Evolutionary conservation across 1,139 yeast species (phyloP).

Genomic region (Geotrichum carabidarum): DNA sequence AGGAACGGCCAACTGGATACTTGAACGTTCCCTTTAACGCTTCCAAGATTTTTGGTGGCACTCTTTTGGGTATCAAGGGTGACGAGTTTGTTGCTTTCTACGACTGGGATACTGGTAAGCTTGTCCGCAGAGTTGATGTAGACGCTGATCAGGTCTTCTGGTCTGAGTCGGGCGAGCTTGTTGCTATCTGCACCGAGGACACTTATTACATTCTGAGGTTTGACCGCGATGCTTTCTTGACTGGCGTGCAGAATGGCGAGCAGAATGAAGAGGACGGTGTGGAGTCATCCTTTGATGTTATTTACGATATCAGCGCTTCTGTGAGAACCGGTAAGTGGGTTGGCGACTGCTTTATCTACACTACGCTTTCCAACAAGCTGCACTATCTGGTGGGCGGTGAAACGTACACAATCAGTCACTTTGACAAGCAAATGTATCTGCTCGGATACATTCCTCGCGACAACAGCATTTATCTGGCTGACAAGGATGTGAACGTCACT

Average conservation of each 20-base stretch:
- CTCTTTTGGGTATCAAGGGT: constrained; percentile 70
- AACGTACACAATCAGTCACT: constrained; percentile 86
- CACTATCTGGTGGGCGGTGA: constrained; percentile 95
- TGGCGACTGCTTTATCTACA: constrained; percentile 92
- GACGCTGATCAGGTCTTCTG: constrained; percentile 68
- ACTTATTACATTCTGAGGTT: constrained; percentile 78
- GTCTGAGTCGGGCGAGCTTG: constrained; percentile 90
- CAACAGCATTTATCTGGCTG: constrained; percentile 82
- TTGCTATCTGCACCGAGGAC: constrained; percentile 69
- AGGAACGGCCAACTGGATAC: constrained; percentile 63
- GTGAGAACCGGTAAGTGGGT: constrained; percentile 90
- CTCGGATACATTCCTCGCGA: constrained; percentile 89
- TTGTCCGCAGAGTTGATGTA: constrained; percentile 81
- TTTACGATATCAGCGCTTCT: constrained; percentile 74
- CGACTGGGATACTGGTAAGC: constrained; percentile 85
- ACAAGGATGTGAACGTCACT: constrained; percentile 78
- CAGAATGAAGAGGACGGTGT: constrained; percentile 81
- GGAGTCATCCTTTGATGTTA: constrained; percentile 77
- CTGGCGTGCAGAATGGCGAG: constrained; percentile 52
- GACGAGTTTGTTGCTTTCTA: constrained; percentile 74
- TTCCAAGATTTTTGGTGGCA: constrained; percentile 80
- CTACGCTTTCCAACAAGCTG: constrained; percentile 78
- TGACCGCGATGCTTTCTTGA: constrained; percentile 61
- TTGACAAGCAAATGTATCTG: constrained; percentile 80
- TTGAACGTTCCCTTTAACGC: constrained; percentile 57